These are phyloP conservation scores for Camelina sativa DNA, from an alignment of 345 rosid species.

Conservation along the genomic window DNA sequence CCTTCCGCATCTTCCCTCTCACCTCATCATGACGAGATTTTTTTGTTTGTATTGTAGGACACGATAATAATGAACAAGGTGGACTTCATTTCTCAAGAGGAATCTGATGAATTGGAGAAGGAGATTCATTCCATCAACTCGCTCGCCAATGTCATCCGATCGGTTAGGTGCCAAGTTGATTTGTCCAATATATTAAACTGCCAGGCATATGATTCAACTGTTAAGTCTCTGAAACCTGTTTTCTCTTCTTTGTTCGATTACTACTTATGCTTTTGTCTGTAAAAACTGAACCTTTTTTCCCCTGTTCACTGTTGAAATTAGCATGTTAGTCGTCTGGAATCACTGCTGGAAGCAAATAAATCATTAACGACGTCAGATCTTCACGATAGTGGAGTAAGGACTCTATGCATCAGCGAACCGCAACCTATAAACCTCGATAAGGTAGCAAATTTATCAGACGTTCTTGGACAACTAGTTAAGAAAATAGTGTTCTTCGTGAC, in stretches of 20 bases:
- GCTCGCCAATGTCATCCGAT: slow-evolving; percentile 68
- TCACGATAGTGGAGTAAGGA: slow-evolving; percentile 80
- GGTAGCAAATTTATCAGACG: slow-evolving; percentile 51
- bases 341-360: slow-evolving; percentile 66
- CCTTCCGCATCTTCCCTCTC: slow-evolving; percentile 14
- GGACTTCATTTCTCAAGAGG: slow-evolving; percentile 71
- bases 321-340: slow-evolving; percentile 72
- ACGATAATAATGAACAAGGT: slow-evolving; percentile 91
- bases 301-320: slow-evolving; percentile 31
- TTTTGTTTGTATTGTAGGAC: slow-evolving; percentile 60
- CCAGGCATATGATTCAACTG: slow-evolving; percentile 83
- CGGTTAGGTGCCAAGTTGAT: slow-evolving; percentile 82
- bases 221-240: slow-evolving; percentile 48
- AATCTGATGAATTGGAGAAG: slow-evolving; percentile 71
- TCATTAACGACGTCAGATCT: slow-evolving; percentile 61
- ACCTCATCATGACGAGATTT: slow-evolving; percentile 8
- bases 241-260: not conserved
- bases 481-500: slow-evolving; percentile 6
- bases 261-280: slow-evolving; percentile 2
- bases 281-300: slow-evolving; percentile 36
- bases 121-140: slow-evolving; percentile 80
- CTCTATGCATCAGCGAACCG: slow-evolving; percentile 70
- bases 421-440: slow-evolving; percentile 67
- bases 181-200: slow-evolving; percentile 70
- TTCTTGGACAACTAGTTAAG: slow-evolving; percentile 2